Evolutionary conservation across 768 basidiomycete species (phyloP).

Genomic region (Calvatia gigantea): DNA sequence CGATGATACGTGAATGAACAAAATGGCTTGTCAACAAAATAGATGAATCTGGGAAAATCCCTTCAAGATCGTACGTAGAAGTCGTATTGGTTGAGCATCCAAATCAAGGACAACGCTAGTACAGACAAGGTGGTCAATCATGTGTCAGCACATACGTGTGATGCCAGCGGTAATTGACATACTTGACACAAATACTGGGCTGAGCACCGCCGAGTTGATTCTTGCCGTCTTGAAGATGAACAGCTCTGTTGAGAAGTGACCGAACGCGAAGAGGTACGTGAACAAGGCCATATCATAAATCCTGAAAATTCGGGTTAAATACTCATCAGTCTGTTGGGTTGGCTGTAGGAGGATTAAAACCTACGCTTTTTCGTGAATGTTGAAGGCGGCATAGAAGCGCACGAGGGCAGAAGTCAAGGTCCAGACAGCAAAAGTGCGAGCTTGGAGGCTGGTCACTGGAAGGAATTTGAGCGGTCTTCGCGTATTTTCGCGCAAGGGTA

Average conservation of each 20-base stretch:
- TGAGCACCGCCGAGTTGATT: constrained; percentile 54
- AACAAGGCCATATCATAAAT: constrained; percentile 86
- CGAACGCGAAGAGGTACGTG: constrained; percentile 87
- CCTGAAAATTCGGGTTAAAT: constrained; percentile 42
- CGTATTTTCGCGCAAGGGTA: constrained; percentile 1
- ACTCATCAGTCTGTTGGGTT: background rate
- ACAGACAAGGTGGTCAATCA: constrained; percentile 14
- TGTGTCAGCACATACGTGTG: constrained; percentile 1
- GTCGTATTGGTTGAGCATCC: constrained; percentile 85
- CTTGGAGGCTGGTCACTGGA: constrained; percentile 81
- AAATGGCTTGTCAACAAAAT: too few species aligned
- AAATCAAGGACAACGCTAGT: constrained; percentile 64
- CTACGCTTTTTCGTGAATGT: constrained; percentile 80
- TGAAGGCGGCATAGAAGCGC: constrained; percentile 84
- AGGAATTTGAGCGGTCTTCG: background rate
- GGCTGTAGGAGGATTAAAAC: constrained; percentile 22
- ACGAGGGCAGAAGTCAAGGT: constrained; percentile 83
- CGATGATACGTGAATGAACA: too few species aligned
- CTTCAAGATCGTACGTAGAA: constrained; percentile 56
- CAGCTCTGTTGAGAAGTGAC: constrained; percentile 85
- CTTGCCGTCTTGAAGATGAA: constrained; percentile 78
- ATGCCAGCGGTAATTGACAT: constrained; percentile 22
- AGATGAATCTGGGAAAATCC: constrained; percentile 1
- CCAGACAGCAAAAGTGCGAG: constrained; percentile 90
- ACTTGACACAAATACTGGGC: constrained; percentile 87